Conservation (phyloP, 2,329 filamentous ascomycete species). For the Magnaporthiopsis rhizophila region DNA sequence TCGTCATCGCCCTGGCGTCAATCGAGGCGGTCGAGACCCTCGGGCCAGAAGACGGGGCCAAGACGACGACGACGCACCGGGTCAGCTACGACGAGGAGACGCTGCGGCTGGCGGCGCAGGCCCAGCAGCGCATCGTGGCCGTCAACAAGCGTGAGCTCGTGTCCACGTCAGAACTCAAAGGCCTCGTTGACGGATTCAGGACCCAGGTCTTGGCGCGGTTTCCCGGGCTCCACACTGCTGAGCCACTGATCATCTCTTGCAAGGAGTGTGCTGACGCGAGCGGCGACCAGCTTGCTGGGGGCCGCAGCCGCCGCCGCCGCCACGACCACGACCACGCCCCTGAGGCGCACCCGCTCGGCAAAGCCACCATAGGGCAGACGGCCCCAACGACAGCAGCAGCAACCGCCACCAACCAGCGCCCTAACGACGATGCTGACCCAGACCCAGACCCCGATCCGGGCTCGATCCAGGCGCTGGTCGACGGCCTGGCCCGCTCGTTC, state of each 20-base stretch:
- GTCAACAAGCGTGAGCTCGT: conserved; percentile 56
- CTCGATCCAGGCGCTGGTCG: conserved; percentile 60
- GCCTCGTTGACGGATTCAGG: conserved; percentile 33
- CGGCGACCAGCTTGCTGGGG: neutral
- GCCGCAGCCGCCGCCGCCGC: neutral
- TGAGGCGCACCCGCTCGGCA: neutral
- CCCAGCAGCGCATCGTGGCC: conserved; percentile 43
- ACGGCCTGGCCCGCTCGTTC: conserved; percentile 61
- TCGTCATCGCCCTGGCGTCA: conserved; percentile 74
- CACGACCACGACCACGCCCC: neutral
- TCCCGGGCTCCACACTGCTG: conserved; percentile 25
- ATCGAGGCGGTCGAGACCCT: conserved; percentile 43
- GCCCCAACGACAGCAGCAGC: neutral
- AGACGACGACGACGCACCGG: conserved; percentile 20
- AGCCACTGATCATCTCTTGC: conserved; percentile 64
- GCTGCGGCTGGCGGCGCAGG: conserved; percentile 40
- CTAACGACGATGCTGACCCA: neutral
- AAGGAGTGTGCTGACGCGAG: conserved; percentile 29
- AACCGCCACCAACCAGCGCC: neutral
- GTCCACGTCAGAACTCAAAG: conserved; percentile 20
- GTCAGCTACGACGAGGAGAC: conserved; percentile 50
- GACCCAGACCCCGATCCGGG: conserved; percentile 41
- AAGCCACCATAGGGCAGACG: neutral
- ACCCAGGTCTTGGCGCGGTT: conserved; percentile 22
- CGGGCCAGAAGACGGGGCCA: conserved; percentile 5